Evolutionary conservation across 2,329 filamentous ascomycete species (phyloP), one percentile per base, ranked within the genome.

Genomic region (Mariannaea sp.): DNA sequence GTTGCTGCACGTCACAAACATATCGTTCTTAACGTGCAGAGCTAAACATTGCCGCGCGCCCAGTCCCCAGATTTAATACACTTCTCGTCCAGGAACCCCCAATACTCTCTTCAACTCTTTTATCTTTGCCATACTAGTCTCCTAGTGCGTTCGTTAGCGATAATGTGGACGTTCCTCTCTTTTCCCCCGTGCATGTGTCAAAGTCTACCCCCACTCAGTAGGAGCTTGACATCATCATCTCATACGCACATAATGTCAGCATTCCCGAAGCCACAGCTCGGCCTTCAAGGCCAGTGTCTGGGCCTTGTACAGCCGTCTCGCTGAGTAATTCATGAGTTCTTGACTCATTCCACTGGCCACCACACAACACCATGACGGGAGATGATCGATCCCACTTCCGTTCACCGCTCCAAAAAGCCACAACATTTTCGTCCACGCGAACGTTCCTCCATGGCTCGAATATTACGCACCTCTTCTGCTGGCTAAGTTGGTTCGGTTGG

Each of bases 321-420:
- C 30, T 30, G 36, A 55, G 32, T 43, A 19, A n/a, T 35, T n/a
- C n/a, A 27, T 29, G 22, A 14, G 42, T 20, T 26, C 14, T 33
- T 35, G 22, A 46, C 39, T 54, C 51, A 27, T 16, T 54, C 24
- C 8, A 47, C 48, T 49, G 30, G 32, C 22, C 45, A 58, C 55
- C 49, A 48, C 49, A 48, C 55, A 55, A 29, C 53, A 42, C 16
- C 16, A 56, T 57, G 47, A 61, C 56, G 61, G 49, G 49, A 48
- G 60, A 60, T 54, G 46, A 57, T 64, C 50, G 22, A 53, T 63
- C 22, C 50, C 49, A 42, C 50, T 43, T 53, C 49, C 38, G 49
- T 62, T 65, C 62, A 65, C 62, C 62, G 62, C 62, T 60, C 48
- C 42, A 27, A 26, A 19, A 22, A n/a, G n/a, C 33, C 43, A 5